Percentiles rank a stretch among this genome's conserved stretches.
These are phyloP conservation scores for Kernera saxatilis DNA, from an alignment of 345 rosid species.

Conservation along the genomic window DNA sequence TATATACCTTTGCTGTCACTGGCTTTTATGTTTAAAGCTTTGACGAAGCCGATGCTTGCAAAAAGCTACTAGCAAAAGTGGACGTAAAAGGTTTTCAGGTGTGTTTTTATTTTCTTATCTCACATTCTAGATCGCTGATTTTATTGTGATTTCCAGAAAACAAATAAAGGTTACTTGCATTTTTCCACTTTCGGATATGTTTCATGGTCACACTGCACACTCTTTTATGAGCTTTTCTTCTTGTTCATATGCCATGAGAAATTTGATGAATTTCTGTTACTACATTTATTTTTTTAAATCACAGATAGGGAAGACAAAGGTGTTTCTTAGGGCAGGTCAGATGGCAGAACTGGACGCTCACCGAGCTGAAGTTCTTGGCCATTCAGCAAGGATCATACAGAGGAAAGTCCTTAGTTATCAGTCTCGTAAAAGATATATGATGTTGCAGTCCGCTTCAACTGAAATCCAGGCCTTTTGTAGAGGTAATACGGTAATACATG, in stretches of 20 bases:
- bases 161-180: background rate
- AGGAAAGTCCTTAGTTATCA: conserved; percentile 62
- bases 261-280: background rate
- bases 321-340: conserved; percentile 96
- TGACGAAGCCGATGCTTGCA: conserved; percentile 74
- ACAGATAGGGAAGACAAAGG: conserved; percentile 90
- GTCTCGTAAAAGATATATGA: conserved; percentile 44
- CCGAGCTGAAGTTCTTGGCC: conserved; percentile 70
- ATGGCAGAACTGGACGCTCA: conserved; percentile 95
- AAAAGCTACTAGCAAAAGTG: conserved; percentile 68
- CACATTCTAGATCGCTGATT: background rate
- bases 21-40: conserved; percentile 34
- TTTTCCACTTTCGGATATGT: background rate
- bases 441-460: conserved; percentile 51
- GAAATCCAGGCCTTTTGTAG: conserved; percentile 72
- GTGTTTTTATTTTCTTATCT: background rate
- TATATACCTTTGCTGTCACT: conserved; percentile 4
- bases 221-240: conserved; percentile 11
- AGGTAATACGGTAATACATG: conserved; percentile 65
- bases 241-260: conserved; percentile 3
- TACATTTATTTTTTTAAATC: conserved; percentile 12
- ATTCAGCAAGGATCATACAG: conserved; percentile 76
- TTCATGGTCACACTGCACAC: conserved; percentile 8
- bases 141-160: background rate
- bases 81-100: conserved; percentile 88